Evolutionary conservation across 805 yeast species (phyloP).

Genomic region (Lipomyces oligophaga): DNA sequence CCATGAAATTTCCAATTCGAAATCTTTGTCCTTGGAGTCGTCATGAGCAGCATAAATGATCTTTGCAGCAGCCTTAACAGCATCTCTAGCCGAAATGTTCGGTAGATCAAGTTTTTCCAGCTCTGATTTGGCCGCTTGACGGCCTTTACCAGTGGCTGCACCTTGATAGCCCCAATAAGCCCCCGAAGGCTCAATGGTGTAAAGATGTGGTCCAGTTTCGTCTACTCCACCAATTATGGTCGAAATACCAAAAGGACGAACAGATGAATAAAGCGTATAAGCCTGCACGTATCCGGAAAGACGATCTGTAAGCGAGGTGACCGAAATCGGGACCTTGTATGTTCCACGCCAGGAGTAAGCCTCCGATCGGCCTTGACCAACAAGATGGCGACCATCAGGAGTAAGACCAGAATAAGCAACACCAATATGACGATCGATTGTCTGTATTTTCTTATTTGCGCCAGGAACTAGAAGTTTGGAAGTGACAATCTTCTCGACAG

Average conservation of each 20-base stretch:
- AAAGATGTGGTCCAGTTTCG: constrained; percentile 82
- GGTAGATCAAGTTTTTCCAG: constrained; percentile 81
- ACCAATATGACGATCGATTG: constrained; percentile 90
- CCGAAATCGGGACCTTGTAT: constrained; percentile 72
- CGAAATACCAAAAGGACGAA: constrained; percentile 94
- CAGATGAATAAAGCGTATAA: constrained; percentile 91
- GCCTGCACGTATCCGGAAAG: constrained; percentile 91
- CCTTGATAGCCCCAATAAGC: constrained; percentile 96
- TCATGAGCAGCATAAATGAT: constrained; percentile 93
- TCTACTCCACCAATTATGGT: constrained; percentile 94
- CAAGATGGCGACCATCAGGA: constrained; percentile 96
- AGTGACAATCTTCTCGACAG: constrained; percentile 87
- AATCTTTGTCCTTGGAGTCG: constrained; percentile 95
- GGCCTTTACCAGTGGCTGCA: constrained; percentile 97
- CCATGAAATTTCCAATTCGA: constrained; percentile 94
- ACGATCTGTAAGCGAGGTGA: constrained; percentile 79
- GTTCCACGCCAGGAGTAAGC: constrained; percentile 70
- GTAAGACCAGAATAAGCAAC: constrained; percentile 91
- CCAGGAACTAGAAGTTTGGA: constrained; percentile 87
- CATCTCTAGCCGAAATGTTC: constrained; percentile 68
- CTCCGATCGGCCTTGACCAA: constrained; percentile 88
- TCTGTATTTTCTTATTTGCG: constrained; percentile 84
- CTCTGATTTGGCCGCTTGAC: constrained; percentile 97
- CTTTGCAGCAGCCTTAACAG: constrained; percentile 89
- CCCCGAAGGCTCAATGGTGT: constrained; percentile 97